Evolutionary conservation across 2,329 filamentous ascomycete genomes (phyloP).

Genomic region (Pleochaeta shiraiana): DNA sequence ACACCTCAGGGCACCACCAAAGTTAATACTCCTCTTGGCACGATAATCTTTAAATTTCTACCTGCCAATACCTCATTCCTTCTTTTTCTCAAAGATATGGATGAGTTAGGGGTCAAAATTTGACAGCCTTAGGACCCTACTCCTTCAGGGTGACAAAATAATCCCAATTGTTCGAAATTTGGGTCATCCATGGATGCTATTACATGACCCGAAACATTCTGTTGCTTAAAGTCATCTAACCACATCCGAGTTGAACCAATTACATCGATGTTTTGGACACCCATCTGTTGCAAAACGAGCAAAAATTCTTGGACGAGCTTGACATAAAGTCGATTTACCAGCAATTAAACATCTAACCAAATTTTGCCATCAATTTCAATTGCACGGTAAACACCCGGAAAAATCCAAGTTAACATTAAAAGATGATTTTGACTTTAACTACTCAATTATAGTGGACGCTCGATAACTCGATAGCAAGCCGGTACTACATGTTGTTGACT

Average conservation of each 20-base stretch:
- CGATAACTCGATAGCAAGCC: conserved; percentile 3
- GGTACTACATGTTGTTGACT: conserved; percentile 5
- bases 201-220: background rate
- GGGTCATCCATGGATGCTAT: background rate
- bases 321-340: background rate
- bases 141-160: background rate
- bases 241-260: background rate
- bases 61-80: background rate
- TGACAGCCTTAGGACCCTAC: background rate
- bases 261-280: background rate
- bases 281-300: background rate
- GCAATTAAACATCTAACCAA: background rate
- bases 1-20: background rate
- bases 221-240: background rate
- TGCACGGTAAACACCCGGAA: background rate
- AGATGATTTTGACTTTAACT: conserved; percentile 5
- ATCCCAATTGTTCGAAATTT: background rate
- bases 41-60: background rate
- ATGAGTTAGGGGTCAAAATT: background rate
- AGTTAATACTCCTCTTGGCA: background rate
- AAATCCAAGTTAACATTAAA: background rate
- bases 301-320: background rate
- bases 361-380: background rate
- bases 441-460: conserved; percentile 5
- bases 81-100: background rate